Evolutionary conservation across 139 green algal genomes (phyloP).

Genomic region (Coelastrella sp.): DNA sequence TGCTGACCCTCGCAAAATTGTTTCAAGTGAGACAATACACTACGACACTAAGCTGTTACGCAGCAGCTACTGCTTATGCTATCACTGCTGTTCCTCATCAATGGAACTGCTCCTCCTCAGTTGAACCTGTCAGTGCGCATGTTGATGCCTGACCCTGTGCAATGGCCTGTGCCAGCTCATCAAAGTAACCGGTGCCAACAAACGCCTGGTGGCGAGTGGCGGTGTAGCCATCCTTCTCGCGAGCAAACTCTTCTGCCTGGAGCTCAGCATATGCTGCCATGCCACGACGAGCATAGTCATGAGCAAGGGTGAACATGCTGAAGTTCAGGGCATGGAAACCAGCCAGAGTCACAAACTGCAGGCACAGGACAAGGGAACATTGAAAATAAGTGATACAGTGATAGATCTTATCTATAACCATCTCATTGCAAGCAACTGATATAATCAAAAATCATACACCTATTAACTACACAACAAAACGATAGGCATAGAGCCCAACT

Average conservation of each 20-base stretch:
- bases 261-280: constrained; percentile 88
- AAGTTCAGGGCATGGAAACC: constrained; percentile 92
- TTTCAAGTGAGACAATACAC: background rate
- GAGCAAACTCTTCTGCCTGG: constrained; percentile 80
- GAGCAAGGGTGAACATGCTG: constrained; percentile 82
- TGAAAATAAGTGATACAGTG: too few relatives aligned
- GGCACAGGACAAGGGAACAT: background rate
- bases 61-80: background rate
- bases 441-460: too few relatives aligned
- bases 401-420: too few relatives aligned
- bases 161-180: constrained; percentile 53
- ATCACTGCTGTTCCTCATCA: background rate
- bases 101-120: constrained; percentile 83
- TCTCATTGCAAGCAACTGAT: too few relatives aligned
- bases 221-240: constrained; percentile 69
- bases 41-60: background rate
- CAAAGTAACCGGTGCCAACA: constrained; percentile 87
- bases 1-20: too few relatives aligned
- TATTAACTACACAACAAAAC: too few relatives aligned
- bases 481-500: too few relatives aligned
- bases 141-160: constrained; percentile 65
- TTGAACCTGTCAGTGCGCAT: constrained; percentile 77
- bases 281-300: constrained; percentile 73
- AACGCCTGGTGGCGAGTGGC: constrained; percentile 65
- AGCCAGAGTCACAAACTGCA: constrained; percentile 89